Evolutionary conservation across 2,329 filamentous ascomycete species (phyloP).

Genomic region (Ceratocystis colombiana): DNA sequence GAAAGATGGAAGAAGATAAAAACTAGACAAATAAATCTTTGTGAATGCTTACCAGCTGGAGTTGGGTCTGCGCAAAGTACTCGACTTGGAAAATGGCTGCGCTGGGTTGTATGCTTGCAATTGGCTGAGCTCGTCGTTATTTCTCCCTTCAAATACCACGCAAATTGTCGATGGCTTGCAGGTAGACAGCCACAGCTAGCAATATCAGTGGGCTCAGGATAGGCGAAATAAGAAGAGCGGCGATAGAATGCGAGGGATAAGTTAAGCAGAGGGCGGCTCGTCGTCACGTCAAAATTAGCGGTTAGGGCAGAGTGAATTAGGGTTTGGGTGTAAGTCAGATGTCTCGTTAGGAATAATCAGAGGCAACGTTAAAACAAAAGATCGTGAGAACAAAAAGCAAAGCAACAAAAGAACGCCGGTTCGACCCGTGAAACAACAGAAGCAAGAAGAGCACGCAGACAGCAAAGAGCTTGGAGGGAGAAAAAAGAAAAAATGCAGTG

Average conservation of each 20-base stretch:
- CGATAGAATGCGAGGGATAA: neutral
- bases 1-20: neutral
- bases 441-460: neutral
- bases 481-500: neutral
- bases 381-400: conserved; percentile 17
- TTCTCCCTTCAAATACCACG: too few relatives aligned
- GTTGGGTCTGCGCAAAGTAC: too few relatives aligned
- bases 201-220: too few relatives aligned
- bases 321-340: conserved; percentile 1
- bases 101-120: too few relatives aligned
- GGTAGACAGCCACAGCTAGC: too few relatives aligned
- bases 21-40: neutral
- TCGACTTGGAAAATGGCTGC: too few relatives aligned
- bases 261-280: neutral
- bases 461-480: neutral
- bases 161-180: too few relatives aligned
- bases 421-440: neutral
- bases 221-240: too few relatives aligned
- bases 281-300: neutral
- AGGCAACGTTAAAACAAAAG: neutral
- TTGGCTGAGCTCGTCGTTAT: too few relatives aligned
- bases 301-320: neutral
- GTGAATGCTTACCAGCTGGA: neutral
- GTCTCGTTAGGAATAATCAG: neutral
- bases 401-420: conserved; percentile 11